Base-by-base conservation (phyloP, 1,284 basidiomycete genomes). In the Pyrrhoderma lamaoense region DNA sequence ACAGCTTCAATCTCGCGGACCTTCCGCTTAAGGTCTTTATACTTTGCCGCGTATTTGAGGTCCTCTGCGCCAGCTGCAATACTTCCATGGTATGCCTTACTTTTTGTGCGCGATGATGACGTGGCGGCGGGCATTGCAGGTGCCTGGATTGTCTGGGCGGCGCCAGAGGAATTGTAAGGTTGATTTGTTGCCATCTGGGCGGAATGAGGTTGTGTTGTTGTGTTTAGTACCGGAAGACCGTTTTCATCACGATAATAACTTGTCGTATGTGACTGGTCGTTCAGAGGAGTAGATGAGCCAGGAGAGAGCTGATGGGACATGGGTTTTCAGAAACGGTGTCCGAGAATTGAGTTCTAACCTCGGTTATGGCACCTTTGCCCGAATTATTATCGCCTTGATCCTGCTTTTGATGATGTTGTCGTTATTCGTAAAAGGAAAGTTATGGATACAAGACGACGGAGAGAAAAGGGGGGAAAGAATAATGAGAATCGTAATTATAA, bases 11-110 rank as follows among this genome's bases (percentile, higher is more conserved):
- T 89, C 67, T 93, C 89, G 64, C 82, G 82, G 50, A 93, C 87
- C 71, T 93, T 93, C 64, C 79, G 78, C 66, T 91, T 93, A 58
- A 94, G 73, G 56, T 94, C 90, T 66, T 83, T 89, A 73, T 93
- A 93, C 69, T 94, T 94, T 62, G 77, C 76, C 55, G 89, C 81
- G 66, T 94, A 94, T 69, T 92, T 93, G 63, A 79, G 79, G 63
- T 93, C 91, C 65, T 94, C 90, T 46, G 83, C 85, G 60, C 85
- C 82, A 34, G 85, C 85, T 42, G 84, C 77, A 57, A 89, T 84
- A 55, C 82, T 83, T 8, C 38, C 21, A 7, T 40, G 38, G 38
- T 14, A 8, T 27, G 69, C 64, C 59, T 74, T 80, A 53, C 68
- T 71, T 67, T 77, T 82, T 65, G 36, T 45, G 50, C 49, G 46